Percentiles rank a stretch among this genome's conserved stretches.
Evolutionary conservation across 78 protist species (phyloP).

Genomic region (Planoprotostelium fungivorum): DNA sequence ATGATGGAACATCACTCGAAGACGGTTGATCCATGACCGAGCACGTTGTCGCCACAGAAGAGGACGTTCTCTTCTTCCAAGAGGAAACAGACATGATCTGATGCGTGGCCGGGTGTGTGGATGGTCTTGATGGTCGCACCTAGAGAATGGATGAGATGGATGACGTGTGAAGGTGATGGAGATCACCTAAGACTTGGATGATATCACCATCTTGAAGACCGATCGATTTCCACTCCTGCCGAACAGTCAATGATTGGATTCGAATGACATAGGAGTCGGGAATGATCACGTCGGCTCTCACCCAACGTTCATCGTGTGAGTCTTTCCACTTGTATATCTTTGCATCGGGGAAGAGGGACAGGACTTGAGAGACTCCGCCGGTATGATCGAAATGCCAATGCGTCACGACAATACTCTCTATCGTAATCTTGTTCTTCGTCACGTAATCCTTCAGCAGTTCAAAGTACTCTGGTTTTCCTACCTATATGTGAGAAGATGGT

Average conservation of each 20-base stretch:
- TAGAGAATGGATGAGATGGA: neutral
- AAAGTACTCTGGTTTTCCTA: neutral
- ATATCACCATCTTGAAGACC: neutral
- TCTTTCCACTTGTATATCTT: neutral
- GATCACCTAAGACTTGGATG: neutral
- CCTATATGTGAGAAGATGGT: neutral
- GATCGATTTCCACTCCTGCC: neutral
- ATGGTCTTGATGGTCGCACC: neutral
- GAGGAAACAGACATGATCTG: neutral
- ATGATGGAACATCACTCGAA: neutral
- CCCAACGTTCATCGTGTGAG: neutral
- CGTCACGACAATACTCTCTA: neutral
- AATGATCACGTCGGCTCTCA: too few species aligned
- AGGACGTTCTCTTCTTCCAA: neutral
- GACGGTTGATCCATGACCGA: neutral
- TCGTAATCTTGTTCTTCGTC: neutral
- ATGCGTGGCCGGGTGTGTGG: neutral
- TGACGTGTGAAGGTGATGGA: too few species aligned
- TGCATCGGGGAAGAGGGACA: neutral
- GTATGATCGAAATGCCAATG: neutral
- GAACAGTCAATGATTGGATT: neutral
- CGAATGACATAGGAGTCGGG: neutral
- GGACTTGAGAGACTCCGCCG: neutral
- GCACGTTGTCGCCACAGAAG: neutral
- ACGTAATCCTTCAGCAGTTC: neutral